A percentile compares a stretch with the other conserved stretches of the same genome.
These are phyloP conservation scores for Coniochaeta ligniaria DNA, from an alignment of 2,329 filamentous ascomycete genomes.

Conservation along the genomic window DNA sequence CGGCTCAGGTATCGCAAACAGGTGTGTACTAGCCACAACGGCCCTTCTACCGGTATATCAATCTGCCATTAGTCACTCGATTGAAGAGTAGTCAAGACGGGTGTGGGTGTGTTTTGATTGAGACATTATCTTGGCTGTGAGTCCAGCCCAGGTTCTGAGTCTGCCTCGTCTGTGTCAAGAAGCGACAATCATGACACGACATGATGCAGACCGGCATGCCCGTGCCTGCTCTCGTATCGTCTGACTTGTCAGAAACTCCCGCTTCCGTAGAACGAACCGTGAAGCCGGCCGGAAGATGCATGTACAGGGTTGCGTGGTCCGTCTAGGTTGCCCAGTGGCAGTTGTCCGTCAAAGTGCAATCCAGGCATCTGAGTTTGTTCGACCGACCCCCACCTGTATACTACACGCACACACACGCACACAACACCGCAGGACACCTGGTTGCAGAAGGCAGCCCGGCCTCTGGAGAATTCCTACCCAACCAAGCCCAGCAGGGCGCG, in stretches of 20 bases:
- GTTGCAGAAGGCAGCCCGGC: background rate
- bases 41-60: background rate
- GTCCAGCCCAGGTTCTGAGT: background rate
- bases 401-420: background rate
- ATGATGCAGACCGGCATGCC: background rate
- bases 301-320: background rate
- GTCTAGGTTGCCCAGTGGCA: background rate
- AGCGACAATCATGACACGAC: background rate
- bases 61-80: background rate
- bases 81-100: background rate
- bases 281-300: background rate
- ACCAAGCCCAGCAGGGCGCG: background rate
- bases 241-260: background rate
- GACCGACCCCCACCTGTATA: background rate
- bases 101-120: background rate
- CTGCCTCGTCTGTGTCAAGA: background rate
- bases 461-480: background rate
- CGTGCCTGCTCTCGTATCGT: background rate
- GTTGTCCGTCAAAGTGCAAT: background rate
- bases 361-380: background rate
- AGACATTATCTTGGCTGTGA: background rate
- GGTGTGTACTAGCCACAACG: background rate
- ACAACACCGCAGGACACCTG: background rate
- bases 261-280: background rate
- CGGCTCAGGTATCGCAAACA: background rate